These are phyloP conservation scores for Xylaria sp. DNA, from an alignment of 2,329 filamentous ascomycete species.

Conservation along the genomic window DNA sequence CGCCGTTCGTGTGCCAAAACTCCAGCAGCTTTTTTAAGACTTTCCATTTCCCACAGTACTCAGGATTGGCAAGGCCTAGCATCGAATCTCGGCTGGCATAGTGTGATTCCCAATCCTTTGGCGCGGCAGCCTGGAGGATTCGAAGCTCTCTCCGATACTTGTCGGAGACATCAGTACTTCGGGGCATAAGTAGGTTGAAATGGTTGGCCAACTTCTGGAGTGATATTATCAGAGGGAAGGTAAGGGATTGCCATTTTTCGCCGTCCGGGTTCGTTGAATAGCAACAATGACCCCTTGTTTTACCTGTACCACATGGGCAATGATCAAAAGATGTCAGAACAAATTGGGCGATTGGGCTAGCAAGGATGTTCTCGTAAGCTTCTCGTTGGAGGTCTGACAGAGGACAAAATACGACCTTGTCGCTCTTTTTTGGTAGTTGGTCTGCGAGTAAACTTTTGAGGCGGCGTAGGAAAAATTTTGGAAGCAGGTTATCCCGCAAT, in stretches of 20 bases:
- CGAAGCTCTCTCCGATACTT: slow-evolving; percentile 83
- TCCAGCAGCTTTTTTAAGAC: slow-evolving; percentile 85
- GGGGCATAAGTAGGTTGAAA: slow-evolving; percentile 85
- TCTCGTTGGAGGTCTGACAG: slow-evolving; percentile 82
- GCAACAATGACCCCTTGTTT: slow-evolving; percentile 86
- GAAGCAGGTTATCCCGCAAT: slow-evolving; percentile 86
- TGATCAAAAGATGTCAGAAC: slow-evolving; percentile 74
- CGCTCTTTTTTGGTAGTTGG: slow-evolving; percentile 93
- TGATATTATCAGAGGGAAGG: slow-evolving; percentile 85
- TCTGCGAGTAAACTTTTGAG: slow-evolving; percentile 94
- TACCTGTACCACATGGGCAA: slow-evolving; percentile 76
- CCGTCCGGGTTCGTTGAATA: slow-evolving; percentile 67
- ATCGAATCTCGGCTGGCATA: slow-evolving; percentile 82
- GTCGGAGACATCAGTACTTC: slow-evolving; percentile 68
- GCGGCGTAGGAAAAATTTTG: slow-evolving; percentile 87
- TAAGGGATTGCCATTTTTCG: slow-evolving; percentile 75
- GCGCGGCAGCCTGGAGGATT: slow-evolving; percentile 78
- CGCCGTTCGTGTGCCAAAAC: slow-evolving; percentile 89
- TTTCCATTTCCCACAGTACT: slow-evolving; percentile 98
- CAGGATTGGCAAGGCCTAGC: slow-evolving; percentile 81
- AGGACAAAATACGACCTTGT: slow-evolving; percentile 94
- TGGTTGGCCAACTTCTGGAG: slow-evolving; percentile 93
- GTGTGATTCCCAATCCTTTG: slow-evolving; percentile 77
- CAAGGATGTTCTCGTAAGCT: slow-evolving; percentile 86
- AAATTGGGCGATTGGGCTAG: slow-evolving; percentile 73